A percentile compares a stretch with the other conserved stretches of the same genome.
phyloP scores from a whole-genome alignment of 169 alveolate species.

The Plasmodium coatneyi region DNA sequence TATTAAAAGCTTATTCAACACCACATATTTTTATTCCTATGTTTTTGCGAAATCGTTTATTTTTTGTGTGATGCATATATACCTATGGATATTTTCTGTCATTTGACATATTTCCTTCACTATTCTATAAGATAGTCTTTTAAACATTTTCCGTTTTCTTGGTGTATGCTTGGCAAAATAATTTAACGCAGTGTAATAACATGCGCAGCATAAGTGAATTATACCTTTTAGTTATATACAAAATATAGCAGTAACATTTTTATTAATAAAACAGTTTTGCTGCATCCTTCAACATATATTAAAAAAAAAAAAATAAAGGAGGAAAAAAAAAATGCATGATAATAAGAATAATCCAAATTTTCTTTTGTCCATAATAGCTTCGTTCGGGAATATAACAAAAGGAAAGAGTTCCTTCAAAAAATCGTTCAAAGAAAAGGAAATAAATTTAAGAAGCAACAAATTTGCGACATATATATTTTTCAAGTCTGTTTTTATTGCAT shows the following conservation, averaged over 20 bases:
- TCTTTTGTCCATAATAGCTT: neutral
- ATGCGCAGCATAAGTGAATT: neutral
- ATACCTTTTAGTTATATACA: neutral
- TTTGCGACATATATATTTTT: neutral
- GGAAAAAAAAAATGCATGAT: neutral
- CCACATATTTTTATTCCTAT: neutral
- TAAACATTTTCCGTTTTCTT: neutral
- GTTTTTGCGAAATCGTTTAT: neutral
- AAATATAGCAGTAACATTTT: slow-evolving; percentile 5
- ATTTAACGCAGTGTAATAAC: neutral
- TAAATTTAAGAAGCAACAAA: neutral
- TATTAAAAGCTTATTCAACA: neutral
- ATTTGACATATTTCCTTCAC: neutral
- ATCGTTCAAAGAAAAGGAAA: slow-evolving; percentile 3
- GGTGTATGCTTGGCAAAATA: neutral
- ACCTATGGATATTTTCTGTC: neutral
- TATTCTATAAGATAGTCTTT: neutral
- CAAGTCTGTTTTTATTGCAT: slow-evolving; percentile 13
- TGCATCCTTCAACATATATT: neutral
- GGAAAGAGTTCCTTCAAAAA: slow-evolving; percentile 1
- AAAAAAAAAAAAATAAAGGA: neutral
- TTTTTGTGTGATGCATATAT: neutral
- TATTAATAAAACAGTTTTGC: neutral
- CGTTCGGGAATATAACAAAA: neutral
- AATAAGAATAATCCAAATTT: neutral